phyloP scores from a whole-genome alignment of 106 monocot genomes.

The Narthecium ossifragum region DNA sequence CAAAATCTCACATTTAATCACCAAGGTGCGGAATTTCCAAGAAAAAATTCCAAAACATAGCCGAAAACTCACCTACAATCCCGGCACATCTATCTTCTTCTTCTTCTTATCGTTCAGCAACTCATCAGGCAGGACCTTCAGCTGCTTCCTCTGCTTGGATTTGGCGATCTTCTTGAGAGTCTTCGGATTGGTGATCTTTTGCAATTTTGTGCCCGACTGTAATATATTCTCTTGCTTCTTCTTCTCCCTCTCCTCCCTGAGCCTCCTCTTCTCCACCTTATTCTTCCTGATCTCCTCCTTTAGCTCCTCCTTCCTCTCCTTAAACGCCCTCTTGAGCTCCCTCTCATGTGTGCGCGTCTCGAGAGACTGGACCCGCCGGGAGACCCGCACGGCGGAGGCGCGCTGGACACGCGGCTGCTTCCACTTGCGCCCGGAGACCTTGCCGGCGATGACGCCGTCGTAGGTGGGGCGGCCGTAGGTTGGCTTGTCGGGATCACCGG shows the following conservation, averaged over 20 bases:
- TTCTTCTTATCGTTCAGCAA: conserved; percentile 32
- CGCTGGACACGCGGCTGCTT: conserved; percentile 74
- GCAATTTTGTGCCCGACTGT: conserved; percentile 66
- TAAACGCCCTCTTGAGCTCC: conserved; percentile 73
- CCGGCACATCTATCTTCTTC: no score
- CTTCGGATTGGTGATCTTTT: conserved; percentile 82
- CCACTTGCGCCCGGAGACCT: conserved; percentile 86
- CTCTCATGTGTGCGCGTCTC: conserved; percentile 63
- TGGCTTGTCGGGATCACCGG: conserved; percentile 53
- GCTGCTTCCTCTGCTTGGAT: conserved; percentile 76
- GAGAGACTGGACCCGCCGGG: conserved; percentile 25
- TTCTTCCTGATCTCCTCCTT: conserved; percentile 86
- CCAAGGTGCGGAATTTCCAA: no score
- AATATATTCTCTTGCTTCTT: conserved; percentile 86
- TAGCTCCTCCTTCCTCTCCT: conserved; percentile 65
- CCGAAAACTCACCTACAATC: no score
- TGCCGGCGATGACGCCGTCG: conserved; percentile 83
- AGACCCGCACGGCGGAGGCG: conserved; percentile 52
- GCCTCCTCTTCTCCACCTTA: conserved; percentile 75
- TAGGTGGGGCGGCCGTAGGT: conserved; percentile 61
- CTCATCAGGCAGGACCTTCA: conserved; percentile 78
- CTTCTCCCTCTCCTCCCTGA: conserved; percentile 93
- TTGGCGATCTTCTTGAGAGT: conserved; percentile 96
- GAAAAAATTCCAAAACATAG: no score
- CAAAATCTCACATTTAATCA: no score